Evolutionary conservation across 1,284 basidiomycete genomes (phyloP), one percentile per base, ranked within the genome.

Genomic region (Rhizopogon hawkerae): DNA sequence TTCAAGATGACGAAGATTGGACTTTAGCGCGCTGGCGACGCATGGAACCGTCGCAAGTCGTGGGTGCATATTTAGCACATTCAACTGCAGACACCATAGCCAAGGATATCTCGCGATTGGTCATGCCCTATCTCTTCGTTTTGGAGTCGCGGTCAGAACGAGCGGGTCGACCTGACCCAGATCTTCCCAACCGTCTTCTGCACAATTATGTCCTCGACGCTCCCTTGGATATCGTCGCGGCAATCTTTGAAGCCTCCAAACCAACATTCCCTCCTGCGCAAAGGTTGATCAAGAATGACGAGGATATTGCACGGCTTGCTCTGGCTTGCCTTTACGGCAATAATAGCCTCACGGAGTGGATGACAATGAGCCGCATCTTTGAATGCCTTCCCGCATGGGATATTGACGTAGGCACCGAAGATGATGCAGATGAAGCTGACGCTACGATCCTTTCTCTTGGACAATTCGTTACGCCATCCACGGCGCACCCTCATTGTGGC

Each of bases 371-470:
- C 56, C 73, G 75, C 33, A 89, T 96, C 50, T 96, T 97, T 64
- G 93, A 97, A 63, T 96, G 92, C 62, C 73, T 96, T 38, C 93
- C 93, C 0, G 92, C 85, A 6, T 96, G 91, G 91, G 82, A 85
- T 52, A 73, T 83, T 26, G 63, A 74, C 1, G 64, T 69, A 21
- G 74, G 75, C 9, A 77, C 78, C 47, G 75, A 76, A 35, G 76
- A 78, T 45, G 79, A 87, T 49, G 77, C 75, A 37, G 89, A 89
- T 54, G 81, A 82, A 47, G 82, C 80, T 10, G 83, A 91, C 49
- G 86, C 85, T 10, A 93, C 89, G 0, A 73, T 93, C 39, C 67
- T 78, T 5, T 90, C 89, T 8, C 79, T 95, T 13, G 86, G 85
- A 13, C 70, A 78, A 7, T 93, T 89, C 57, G 81, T 93, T 5